Evolutionary conservation across 2,329 filamentous ascomycete genomes (phyloP).

Genomic region (Penicillium glabrum): DNA sequence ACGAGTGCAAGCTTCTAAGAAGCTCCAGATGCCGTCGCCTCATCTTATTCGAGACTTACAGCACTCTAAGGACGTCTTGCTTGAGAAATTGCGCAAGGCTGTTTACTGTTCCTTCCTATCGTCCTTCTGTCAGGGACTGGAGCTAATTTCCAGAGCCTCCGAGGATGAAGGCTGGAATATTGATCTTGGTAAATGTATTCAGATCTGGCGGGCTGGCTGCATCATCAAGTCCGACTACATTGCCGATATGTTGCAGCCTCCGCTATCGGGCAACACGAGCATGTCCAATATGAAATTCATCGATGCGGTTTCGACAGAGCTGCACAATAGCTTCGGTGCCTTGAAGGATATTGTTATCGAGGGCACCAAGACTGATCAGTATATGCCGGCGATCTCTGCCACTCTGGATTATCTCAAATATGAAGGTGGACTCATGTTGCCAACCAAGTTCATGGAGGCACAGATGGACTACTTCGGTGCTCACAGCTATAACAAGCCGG

Average conservation of each 20-base stretch:
- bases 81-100: slow-evolving; percentile 60
- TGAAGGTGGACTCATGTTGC: slow-evolving; percentile 57
- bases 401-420: slow-evolving; percentile 69
- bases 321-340: slow-evolving; percentile 51
- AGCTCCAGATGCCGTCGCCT: slow-evolving; percentile 45
- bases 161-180: slow-evolving; percentile 58
- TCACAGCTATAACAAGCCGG: slow-evolving; percentile 60
- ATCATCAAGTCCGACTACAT: slow-evolving; percentile 70
- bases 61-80: slow-evolving; percentile 43
- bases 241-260: slow-evolving; percentile 55
- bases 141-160: slow-evolving; percentile 62
- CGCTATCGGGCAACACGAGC: slow-evolving; percentile 23
- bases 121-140: slow-evolving; percentile 66
- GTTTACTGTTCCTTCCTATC: slow-evolving; percentile 62
- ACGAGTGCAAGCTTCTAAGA: slow-evolving; percentile 53
- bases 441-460: slow-evolving; percentile 69
- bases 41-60: slow-evolving; percentile 24
- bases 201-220: slow-evolving; percentile 68
- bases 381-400: slow-evolving; percentile 60
- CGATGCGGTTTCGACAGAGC: slow-evolving; percentile 52
- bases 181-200: slow-evolving; percentile 41
- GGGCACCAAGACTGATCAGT: slow-evolving; percentile 57
- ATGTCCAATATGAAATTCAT: slow-evolving; percentile 43
- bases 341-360: slow-evolving; percentile 59
- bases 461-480: slow-evolving; percentile 70